These are phyloP conservation scores for Zarea fungicola DNA, from an alignment of 2,329 filamentous ascomycete genomes.

Conservation along the genomic window DNA sequence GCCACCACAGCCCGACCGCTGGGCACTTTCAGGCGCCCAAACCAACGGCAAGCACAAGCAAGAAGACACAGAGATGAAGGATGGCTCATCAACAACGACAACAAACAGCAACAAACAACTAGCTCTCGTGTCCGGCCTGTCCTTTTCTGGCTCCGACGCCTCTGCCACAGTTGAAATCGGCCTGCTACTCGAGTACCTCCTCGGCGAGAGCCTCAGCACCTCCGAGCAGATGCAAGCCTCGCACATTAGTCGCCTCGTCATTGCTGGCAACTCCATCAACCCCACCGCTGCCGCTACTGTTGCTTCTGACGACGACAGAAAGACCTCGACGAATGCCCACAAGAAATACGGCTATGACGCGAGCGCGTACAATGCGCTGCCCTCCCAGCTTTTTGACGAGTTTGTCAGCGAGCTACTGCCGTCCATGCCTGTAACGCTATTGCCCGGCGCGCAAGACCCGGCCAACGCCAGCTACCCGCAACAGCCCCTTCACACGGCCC, in stretches of 20 bases:
- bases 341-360: constrained; percentile 97
- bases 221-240: constrained; percentile 54
- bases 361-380: constrained; percentile 77
- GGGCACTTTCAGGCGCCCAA: constrained; percentile 57
- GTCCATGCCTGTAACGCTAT: constrained; percentile 78
- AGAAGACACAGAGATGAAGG: constrained; percentile 54
- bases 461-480: constrained; percentile 88
- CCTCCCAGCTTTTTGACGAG: constrained; percentile 75
- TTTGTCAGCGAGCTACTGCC: constrained; percentile 79
- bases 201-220: constrained; percentile 69
- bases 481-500: constrained; percentile 85
- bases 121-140: constrained; percentile 83
- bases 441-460: constrained; percentile 80
- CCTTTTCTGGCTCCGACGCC: constrained; percentile 68
- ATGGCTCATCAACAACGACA: constrained; percentile 22
- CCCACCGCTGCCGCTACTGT: constrained; percentile 44
- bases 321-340: constrained; percentile 22
- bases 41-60: constrained; percentile 28
- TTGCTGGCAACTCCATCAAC: constrained; percentile 89
- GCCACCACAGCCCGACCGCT: constrained; percentile 73
- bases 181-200: constrained; percentile 78
- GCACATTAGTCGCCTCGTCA: constrained; percentile 76
- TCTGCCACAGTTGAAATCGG: constrained; percentile 71
- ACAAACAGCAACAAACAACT: constrained; percentile 49
- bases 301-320: constrained; percentile 34